Evolutionary conservation across 257 asterid genomes (phyloP), one percentile per base, ranked within the genome.

Genomic region (Rauvolfia tetraphylla): DNA sequence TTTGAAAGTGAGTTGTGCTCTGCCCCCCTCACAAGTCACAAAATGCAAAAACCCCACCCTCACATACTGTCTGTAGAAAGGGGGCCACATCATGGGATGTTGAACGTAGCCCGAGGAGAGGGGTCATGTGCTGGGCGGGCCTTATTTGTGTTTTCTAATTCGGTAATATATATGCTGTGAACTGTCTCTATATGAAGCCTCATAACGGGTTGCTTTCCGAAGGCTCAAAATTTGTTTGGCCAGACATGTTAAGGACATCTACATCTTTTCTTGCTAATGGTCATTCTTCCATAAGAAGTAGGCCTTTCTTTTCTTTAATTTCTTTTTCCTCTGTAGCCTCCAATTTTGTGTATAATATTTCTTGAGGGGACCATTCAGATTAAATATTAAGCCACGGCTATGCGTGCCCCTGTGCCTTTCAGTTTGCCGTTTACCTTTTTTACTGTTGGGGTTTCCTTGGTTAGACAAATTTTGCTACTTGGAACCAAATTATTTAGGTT

Each of bases 31-130:
- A 56, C 71, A 76, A 68, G 69, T 57, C 76, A 70, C 79, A n/a
- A 72, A 72, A 75, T 75, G 70, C 73, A 81, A 72, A 44, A 51
- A 34, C 83, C 81, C 79, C 81, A 83, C 85, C 87, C 85, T 75
- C 83, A 72, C 82, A 81, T 58, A 65, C 38, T 72, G 70, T 51
- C 54, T 75, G 53, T 36, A 63, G 78, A 72, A 36, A 61, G 68
- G 63, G 85, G 80, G 72, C 78, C 80, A 76, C 78, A 18, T 54
- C 79, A 73, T 79, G 75, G 10, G 39, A 51, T 79, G 75, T 73
- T 76, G 62, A 49, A 78, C 69, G 0, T 7, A 46, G 51, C 51
- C 51, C 10, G 51, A 22, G 20, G 7, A 18, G 44, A 17, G 22
- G n/a, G 22, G 46, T 3, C 2, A 11, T 46, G 51, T 41, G 8